phyloP scores from a whole-genome alignment of 192 early-diverging fungal species.

The Pilobolus umbonatus region DNA sequence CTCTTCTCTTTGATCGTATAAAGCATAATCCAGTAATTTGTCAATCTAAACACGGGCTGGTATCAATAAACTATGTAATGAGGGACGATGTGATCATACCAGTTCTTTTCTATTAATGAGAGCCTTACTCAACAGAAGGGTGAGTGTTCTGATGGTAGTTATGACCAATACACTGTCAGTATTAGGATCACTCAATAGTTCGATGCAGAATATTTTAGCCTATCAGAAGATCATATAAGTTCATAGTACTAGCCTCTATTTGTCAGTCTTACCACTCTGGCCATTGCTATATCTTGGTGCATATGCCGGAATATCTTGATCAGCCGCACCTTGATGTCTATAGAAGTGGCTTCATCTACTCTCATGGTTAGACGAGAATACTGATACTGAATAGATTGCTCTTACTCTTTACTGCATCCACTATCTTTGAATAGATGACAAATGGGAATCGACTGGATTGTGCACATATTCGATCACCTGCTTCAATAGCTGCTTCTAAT shows the following conservation, averaged over 20 bases:
- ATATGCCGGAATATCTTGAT: constrained; percentile 49
- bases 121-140: constrained; percentile 33
- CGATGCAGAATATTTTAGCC: constrained; percentile 36
- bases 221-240: constrained; percentile 3
- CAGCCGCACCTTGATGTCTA: constrained; percentile 28
- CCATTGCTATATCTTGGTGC: constrained; percentile 40
- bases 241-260: background rate
- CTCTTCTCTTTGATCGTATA: constrained; percentile 11
- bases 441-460: constrained; percentile 39
- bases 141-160: constrained; percentile 37
- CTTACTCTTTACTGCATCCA: constrained; percentile 17
- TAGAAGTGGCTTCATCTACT: constrained; percentile 28
- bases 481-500: constrained; percentile 41
- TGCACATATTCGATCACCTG: constrained; percentile 42
- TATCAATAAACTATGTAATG: no score
- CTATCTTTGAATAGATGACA: constrained; percentile 37
- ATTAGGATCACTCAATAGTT: constrained; percentile 31
- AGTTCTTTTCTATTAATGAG: constrained; percentile 38
- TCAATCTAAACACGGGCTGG: no score
- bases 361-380: constrained; percentile 5
- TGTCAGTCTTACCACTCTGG: constrained; percentile 34
- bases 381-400: background rate
- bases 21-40: constrained; percentile 16
- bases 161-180: constrained; percentile 31
- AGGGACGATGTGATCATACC: constrained; percentile 3